Evolutionary conservation across 441 rosid species (phyloP).

Genomic region (Gossypium davidsonii): DNA sequence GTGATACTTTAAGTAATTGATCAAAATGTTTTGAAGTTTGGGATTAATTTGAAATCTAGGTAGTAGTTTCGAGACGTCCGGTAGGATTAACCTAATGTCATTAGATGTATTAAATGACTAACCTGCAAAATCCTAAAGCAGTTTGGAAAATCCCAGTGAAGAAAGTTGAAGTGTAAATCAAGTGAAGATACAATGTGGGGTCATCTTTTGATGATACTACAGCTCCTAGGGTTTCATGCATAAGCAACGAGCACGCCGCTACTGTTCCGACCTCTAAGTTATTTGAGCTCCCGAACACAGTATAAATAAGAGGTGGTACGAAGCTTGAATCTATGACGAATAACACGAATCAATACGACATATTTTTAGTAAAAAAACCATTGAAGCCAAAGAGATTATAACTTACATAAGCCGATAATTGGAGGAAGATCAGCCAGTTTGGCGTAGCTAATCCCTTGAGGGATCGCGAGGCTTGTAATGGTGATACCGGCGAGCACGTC

Average conservation of each 20-base stretch:
- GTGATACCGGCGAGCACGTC: constrained; percentile 88
- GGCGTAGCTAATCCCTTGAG: constrained; percentile 92
- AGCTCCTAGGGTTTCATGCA: constrained; percentile 40
- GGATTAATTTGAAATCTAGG: not conserved
- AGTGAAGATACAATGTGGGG: constrained; percentile 53
- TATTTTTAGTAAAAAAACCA: not conserved
- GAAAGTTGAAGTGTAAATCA: constrained; percentile 65
- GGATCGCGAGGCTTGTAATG: constrained; percentile 84
- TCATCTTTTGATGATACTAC: constrained; percentile 31
- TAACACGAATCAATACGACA: not conserved
- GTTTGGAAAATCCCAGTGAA: constrained; percentile 69
- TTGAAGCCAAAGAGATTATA: not conserved
- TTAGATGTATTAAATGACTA: not conserved
- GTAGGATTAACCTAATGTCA: not conserved
- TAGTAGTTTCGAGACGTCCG: not conserved
- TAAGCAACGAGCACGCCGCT: constrained; percentile 67
- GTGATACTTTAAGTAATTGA: too few relatives aligned
- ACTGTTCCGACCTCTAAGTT: constrained; percentile 77
- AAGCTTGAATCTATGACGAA: constrained; percentile 68
- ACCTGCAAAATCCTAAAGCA: constrained; percentile 57
- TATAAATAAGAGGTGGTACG: constrained; percentile 72
- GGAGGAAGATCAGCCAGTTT: constrained; percentile 73
- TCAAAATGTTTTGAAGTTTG: too few relatives aligned
- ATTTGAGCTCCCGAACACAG: constrained; percentile 74
- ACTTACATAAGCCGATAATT: constrained; percentile 75